Evolutionary conservation across 177 flowering plant species (phyloP).

Genomic region (Tripterygium wilfordii): DNA sequence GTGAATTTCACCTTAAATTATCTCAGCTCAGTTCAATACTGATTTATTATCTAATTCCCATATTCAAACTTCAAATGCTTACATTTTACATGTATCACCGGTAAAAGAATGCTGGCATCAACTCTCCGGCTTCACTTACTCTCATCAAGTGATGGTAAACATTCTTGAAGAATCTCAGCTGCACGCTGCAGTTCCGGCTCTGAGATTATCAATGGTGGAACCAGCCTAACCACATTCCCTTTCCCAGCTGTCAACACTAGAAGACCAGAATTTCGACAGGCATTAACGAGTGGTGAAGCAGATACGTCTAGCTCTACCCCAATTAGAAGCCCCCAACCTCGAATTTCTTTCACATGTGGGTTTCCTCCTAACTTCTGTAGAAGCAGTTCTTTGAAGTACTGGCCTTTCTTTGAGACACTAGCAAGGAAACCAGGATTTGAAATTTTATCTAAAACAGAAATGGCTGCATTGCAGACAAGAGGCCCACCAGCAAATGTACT

Average conservation of each 20-base stretch:
- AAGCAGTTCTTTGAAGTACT: constrained; percentile 44
- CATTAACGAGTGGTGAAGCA: constrained; percentile 68
- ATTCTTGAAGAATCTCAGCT: constrained; percentile 39
- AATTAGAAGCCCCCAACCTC: constrained; percentile 70
- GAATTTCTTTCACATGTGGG: constrained; percentile 63
- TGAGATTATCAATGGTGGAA: constrained; percentile 77
- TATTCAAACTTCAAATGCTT: too few species aligned
- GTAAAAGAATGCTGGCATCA: too few species aligned
- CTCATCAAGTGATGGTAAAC: constrained; percentile 47
- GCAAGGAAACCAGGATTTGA: constrained; percentile 54
- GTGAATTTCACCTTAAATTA: too few species aligned
- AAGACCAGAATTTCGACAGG: constrained; percentile 76
- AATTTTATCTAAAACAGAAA: constrained; percentile 64
- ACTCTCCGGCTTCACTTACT: constrained; percentile 14
- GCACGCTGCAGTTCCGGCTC: constrained; percentile 61
- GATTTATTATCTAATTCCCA: too few species aligned
- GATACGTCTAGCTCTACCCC: constrained; percentile 81
- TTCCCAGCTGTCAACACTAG: constrained; percentile 83
- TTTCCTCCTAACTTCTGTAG: constrained; percentile 46
- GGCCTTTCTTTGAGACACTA: constrained; percentile 65
- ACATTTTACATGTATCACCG: too few species aligned
- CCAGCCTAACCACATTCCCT: constrained; percentile 80
- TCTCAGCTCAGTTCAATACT: too few species aligned
- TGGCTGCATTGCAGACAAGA: constrained; percentile 65
- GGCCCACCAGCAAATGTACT: constrained; percentile 90